Evolutionary conservation across 2,329 filamentous ascomycete species (phyloP).

Genomic region (Ceratocystis eucalypticola): DNA sequence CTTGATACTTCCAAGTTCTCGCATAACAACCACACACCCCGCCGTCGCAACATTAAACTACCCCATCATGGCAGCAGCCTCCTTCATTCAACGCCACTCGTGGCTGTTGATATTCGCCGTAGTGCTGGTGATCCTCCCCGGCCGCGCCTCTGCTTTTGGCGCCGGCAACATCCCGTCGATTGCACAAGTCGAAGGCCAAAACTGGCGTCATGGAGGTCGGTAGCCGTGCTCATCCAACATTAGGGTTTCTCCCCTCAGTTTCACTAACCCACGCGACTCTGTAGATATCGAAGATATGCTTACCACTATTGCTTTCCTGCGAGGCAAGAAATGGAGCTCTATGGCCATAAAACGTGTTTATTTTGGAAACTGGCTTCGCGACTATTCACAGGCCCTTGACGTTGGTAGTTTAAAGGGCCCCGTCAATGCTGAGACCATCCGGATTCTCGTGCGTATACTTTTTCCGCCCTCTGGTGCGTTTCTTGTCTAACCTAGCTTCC

Average conservation of each 20-base stretch:
- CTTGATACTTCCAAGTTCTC: too few species aligned
- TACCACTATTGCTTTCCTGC: constrained; percentile 60
- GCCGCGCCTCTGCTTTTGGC: constrained; percentile 48
- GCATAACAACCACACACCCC: background rate
- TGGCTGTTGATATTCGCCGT: constrained; percentile 41
- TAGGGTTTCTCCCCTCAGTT: background rate
- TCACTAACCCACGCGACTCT: background rate
- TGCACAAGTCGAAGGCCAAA: constrained; percentile 48
- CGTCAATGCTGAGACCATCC: constrained; percentile 63
- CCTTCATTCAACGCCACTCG: constrained; percentile 35
- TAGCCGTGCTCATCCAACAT: background rate
- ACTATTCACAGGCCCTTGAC: constrained; percentile 75
- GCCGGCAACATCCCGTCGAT: constrained; percentile 61
- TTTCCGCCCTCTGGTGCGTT: background rate
- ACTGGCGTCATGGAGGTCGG: constrained; percentile 54
- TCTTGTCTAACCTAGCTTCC: background rate
- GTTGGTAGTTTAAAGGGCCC: constrained; percentile 61
- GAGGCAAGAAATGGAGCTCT: constrained; percentile 73
- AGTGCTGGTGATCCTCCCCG: constrained; percentile 43
- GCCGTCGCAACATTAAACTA: background rate
- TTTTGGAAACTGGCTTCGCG: constrained; percentile 77
- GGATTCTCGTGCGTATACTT: constrained; percentile 44
- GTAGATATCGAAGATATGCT: constrained; percentile 69
- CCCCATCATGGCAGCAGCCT: constrained; percentile 35
- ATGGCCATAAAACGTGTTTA: constrained; percentile 67